These are phyloP conservation scores for Plectosphaerella sp. DNA, from an alignment of 2,329 filamentous ascomycete species.

Conservation along the genomic window DNA sequence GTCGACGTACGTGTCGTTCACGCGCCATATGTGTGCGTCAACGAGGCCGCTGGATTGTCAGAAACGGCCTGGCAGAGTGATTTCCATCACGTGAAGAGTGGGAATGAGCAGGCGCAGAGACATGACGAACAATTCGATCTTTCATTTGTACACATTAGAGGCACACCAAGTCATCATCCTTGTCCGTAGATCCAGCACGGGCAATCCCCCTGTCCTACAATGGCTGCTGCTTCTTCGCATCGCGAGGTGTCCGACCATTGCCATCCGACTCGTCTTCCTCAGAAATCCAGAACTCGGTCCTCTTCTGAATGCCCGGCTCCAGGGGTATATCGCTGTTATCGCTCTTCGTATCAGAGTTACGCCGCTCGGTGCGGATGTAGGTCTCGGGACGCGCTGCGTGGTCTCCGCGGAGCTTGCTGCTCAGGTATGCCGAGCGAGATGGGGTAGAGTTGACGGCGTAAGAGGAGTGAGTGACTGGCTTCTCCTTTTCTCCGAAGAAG, in stretches of 20 bases:
- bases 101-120: too few relatives aligned
- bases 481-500: slow-evolving; percentile 11
- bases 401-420: slow-evolving; percentile 10
- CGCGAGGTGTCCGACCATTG: background rate
- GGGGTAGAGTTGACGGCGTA: slow-evolving; percentile 4
- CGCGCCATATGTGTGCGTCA: too few relatives aligned
- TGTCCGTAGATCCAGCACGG: too few relatives aligned
- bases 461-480: slow-evolving; percentile 1
- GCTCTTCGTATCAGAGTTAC: slow-evolving; percentile 10
- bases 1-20: too few relatives aligned
- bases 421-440: slow-evolving; percentile 6
- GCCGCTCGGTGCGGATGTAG: slow-evolving; percentile 6
- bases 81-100: too few relatives aligned
- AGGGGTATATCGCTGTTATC: slow-evolving; percentile 15
- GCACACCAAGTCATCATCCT: too few relatives aligned
- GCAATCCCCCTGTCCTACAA: too few relatives aligned
- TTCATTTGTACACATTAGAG: too few relatives aligned
- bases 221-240: too few relatives aligned
- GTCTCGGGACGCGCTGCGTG: slow-evolving; percentile 4
- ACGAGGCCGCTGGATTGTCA: too few relatives aligned
- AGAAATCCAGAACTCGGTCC: slow-evolving; percentile 13
- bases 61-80: too few relatives aligned
- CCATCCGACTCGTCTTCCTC: slow-evolving; percentile 8
- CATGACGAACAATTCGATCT: too few relatives aligned
- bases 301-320: slow-evolving; percentile 14